These are phyloP conservation scores for Diaporthe australafricana DNA, from an alignment of 2,329 filamentous ascomycete genomes.

Conservation along the genomic window DNA sequence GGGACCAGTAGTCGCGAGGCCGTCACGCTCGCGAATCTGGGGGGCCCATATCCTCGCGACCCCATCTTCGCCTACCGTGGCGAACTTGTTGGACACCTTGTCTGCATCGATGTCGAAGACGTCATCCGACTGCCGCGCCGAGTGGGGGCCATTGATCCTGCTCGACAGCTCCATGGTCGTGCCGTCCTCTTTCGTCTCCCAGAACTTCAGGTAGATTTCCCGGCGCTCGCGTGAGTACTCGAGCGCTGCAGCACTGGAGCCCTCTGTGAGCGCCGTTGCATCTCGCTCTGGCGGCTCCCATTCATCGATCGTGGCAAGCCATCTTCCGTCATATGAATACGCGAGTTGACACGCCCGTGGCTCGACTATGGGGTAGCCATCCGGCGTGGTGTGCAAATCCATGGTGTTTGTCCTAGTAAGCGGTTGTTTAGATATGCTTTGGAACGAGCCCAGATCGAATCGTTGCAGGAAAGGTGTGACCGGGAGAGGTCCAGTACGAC, in stretches of 20 bases:
- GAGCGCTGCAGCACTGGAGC: slow-evolving; percentile 50
- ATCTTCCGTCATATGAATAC: slow-evolving; percentile 83
- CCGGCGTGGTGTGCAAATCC: slow-evolving; percentile 79
- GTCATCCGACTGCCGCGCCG: slow-evolving; percentile 62
- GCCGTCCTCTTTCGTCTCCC: slow-evolving; percentile 73
- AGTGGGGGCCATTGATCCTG: slow-evolving; percentile 86
- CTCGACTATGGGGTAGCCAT: slow-evolving; percentile 78
- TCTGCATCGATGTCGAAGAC: slow-evolving; percentile 81
- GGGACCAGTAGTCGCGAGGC: slow-evolving; percentile 70
- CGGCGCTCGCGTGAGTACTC: slow-evolving; percentile 64
- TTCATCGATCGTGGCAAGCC: slow-evolving; percentile 92
- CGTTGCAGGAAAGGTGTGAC: slow-evolving; percentile 78
- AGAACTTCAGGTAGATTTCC: slow-evolving; percentile 92
- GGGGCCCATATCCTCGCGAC: slow-evolving; percentile 85
- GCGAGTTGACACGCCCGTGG: slow-evolving; percentile 81
- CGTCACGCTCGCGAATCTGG: slow-evolving; percentile 75
- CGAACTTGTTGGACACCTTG: slow-evolving; percentile 77
- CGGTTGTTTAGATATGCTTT: slow-evolving; percentile 86
- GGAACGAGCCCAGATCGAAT: slow-evolving; percentile 84
- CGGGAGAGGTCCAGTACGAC: slow-evolving; percentile 60
- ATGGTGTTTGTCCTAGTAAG: slow-evolving; percentile 90
- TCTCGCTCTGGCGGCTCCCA: slow-evolving; percentile 84
- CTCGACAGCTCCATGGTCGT: slow-evolving; percentile 80
- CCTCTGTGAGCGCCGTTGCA: slow-evolving; percentile 65
- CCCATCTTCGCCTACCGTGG: slow-evolving; percentile 86